phyloP scores from a whole-genome alignment of 1,284 basidiomycete species.

The Pterulicium gracile region DNA sequence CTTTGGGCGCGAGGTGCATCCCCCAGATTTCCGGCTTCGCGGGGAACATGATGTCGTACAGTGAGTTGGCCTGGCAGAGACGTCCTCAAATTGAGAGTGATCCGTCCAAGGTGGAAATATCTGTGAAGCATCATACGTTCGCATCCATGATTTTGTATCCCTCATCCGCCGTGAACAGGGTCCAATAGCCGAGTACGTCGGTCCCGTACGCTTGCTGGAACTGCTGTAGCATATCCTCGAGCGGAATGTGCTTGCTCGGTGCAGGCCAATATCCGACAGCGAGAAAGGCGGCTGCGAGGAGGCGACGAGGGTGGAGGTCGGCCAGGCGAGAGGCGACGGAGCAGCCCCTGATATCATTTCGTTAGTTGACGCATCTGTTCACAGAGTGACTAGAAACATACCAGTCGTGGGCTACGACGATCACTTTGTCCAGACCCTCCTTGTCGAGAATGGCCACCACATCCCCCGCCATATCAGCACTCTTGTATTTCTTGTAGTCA shows the following conservation, averaged over 20 bases:
- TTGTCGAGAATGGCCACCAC: conserved; percentile 20
- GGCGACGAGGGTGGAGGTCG: background rate
- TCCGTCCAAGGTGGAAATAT: background rate
- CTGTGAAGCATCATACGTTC: background rate
- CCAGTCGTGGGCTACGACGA: conserved; percentile 25
- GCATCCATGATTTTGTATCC: background rate
- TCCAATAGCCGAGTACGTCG: background rate
- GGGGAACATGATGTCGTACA: background rate
- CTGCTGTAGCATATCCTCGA: background rate
- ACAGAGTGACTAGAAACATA: conserved; percentile 4
- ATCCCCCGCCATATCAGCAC: conserved; percentile 9
- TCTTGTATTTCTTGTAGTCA: conserved; percentile 15
- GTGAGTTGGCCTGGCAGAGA: background rate
- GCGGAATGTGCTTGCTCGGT: no score
- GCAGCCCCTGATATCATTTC: background rate
- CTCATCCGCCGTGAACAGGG: background rate
- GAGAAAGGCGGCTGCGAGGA: background rate
- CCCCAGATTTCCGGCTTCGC: background rate
- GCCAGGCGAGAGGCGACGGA: background rate
- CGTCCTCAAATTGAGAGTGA: no score
- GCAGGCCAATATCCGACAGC: background rate
- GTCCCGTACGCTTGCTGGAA: background rate
- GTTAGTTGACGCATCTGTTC: no score
- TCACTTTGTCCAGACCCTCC: conserved; percentile 18
- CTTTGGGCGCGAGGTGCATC: background rate